A percentile compares a stretch with the other conserved stretches of the same genome.
phyloP scores from a whole-genome alignment of 2,329 filamentous ascomycete species.

The Nemania abortiva region DNA sequence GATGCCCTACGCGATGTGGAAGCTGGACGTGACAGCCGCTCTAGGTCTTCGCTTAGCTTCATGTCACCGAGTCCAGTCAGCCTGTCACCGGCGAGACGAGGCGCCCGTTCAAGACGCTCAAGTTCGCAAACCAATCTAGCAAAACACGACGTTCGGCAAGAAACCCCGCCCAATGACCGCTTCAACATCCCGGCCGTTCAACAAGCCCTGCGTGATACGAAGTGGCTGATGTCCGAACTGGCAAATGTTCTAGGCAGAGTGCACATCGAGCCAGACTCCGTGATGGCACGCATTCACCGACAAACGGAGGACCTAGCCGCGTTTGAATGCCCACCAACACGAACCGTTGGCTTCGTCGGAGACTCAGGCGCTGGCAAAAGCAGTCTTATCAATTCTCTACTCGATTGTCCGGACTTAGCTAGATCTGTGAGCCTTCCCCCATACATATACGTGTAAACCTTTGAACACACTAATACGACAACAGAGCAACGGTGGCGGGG shows the following conservation, averaged over 20 bases:
- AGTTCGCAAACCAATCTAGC: slow-evolving; percentile 16
- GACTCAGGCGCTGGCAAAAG: slow-evolving; percentile 64
- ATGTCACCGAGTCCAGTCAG: not conserved
- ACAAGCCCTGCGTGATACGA: slow-evolving; percentile 51
- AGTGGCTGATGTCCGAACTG: slow-evolving; percentile 50
- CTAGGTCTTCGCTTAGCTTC: not conserved
- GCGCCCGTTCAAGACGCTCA: slow-evolving; percentile 24
- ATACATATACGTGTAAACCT: not conserved
- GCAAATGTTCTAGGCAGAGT: slow-evolving; percentile 52
- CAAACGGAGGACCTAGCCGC: slow-evolving; percentile 51
- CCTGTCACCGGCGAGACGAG: slow-evolving; percentile 10
- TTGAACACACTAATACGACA: not conserved
- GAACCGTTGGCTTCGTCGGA: slow-evolving; percentile 61
- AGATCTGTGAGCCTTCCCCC: slow-evolving; percentile 55
- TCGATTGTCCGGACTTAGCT: slow-evolving; percentile 57
- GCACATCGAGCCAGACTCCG: slow-evolving; percentile 55
- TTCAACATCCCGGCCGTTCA: slow-evolving; percentile 56
- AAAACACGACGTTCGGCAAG: slow-evolving; percentile 44
- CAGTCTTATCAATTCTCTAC: slow-evolving; percentile 62
- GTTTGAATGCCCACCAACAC: slow-evolving; percentile 55
- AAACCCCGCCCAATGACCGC: slow-evolving; percentile 52
- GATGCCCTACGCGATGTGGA: slow-evolving; percentile 9
- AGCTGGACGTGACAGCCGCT: slow-evolving; percentile 8
- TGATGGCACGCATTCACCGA: slow-evolving; percentile 52
- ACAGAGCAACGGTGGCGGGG: slow-evolving; percentile 59